Base-by-base conservation (phyloP, 495 filamentous ascomycete species). In the Cudoniella acicularis region DNA sequence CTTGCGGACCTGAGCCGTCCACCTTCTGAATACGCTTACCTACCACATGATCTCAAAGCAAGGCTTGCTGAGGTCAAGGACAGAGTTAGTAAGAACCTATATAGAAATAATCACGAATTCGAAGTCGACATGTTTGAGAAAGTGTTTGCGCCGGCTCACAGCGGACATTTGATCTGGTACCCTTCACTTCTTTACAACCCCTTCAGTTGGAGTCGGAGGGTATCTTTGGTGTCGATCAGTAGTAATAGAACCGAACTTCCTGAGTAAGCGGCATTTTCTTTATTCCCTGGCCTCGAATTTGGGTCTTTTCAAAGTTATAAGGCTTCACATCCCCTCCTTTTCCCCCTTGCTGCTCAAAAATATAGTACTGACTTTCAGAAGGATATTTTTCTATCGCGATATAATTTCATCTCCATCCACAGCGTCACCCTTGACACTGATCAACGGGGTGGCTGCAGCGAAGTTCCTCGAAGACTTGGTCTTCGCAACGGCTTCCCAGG, bases 41-140 rank as follows among this genome's bases (percentile, higher is more conserved):
- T 73, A 24, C 65, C 70, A 10, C 67, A 69, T 22, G 74, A 78
- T 56, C 63, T 77, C 16, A 59, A 69, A 30, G 72, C 65, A 4
- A 62, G 61, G 13, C 61, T 78, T 8, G 61, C 66, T 18, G 47
- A 62, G 13, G 62, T 78, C 2, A 63, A 55, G 52, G 57, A 54
- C 10, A 61, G 65, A 20, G 53, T 76, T 6, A 24, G 61, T 13
- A 68, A 70, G 6, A 66, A 75, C 58, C 64, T 68, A 25, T 78
- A 77, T 59, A 25, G 59, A 2, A 70, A 67, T 57, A 75, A 78
- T 54, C 76, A 73, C 45, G 59, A 63, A 13, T 70, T 74, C 59
- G 65, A 73, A 50, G 63, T 59, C 20, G 73, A 75, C 49, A 42
- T 77, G 10, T 61, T 30, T 16, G 30, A 36, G 30, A 70, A 62